Percentiles rank a stretch among this genome's conserved stretches.
phyloP scores from a whole-genome alignment of 495 filamentous ascomycete species.

The Aspergillus cristatus region DNA sequence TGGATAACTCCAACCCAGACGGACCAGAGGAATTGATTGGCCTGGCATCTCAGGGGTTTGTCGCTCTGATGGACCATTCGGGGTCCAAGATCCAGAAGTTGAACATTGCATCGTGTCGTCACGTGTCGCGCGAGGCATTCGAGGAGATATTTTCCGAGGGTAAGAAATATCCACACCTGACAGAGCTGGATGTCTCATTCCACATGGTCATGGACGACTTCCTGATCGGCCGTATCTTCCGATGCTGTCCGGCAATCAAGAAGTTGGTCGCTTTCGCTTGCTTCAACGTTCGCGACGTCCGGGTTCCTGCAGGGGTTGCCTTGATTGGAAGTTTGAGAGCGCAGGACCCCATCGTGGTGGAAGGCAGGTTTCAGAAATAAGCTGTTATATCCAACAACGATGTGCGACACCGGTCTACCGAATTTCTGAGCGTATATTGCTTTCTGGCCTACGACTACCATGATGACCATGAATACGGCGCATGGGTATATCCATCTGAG shows the following conservation, averaged over 20 bases:
- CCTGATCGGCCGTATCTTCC: slow-evolving; percentile 64
- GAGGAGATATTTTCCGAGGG: slow-evolving; percentile 58
- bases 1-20: slow-evolving; percentile 60
- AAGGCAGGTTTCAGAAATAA: slow-evolving; percentile 19
- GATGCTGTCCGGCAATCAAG: slow-evolving; percentile 60
- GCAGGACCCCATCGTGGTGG: slow-evolving; percentile 46
- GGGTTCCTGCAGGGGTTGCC: slow-evolving; percentile 62
- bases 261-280: slow-evolving; percentile 76
- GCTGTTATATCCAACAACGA: too few species aligned
- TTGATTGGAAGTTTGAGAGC: slow-evolving; percentile 71
- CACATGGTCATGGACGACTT: slow-evolving; percentile 64
- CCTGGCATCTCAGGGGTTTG: slow-evolving; percentile 63
- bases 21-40: slow-evolving; percentile 51
- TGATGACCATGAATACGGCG: too few species aligned
- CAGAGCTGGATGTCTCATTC: slow-evolving; percentile 69
- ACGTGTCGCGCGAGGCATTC: slow-evolving; percentile 60
- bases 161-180: slow-evolving; percentile 52
- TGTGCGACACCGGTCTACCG: too few species aligned
- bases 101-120: slow-evolving; percentile 68
- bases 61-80: slow-evolving; percentile 78
- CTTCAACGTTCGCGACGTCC: slow-evolving; percentile 61
- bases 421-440: too few species aligned
- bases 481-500: too few species aligned
- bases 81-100: slow-evolving; percentile 50
- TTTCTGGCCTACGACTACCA: too few species aligned